Evolutionary conservation across 345 rosid species (phyloP).

Genomic region (Dipteronia sinensis): DNA sequence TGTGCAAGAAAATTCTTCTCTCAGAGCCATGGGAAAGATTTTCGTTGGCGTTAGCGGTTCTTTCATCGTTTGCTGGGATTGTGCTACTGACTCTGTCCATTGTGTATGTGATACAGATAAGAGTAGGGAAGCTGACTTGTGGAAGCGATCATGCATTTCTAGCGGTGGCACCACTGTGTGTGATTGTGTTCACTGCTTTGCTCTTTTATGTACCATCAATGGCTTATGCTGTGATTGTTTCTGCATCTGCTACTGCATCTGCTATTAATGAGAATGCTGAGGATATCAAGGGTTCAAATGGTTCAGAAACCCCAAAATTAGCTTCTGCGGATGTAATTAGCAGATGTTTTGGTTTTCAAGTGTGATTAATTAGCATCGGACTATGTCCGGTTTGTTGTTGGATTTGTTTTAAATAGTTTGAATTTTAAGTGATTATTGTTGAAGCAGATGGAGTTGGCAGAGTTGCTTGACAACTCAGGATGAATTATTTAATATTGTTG

Average conservation of each 20-base stretch:
- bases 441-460: too few relatives aligned
- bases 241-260: background rate
- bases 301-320: too few relatives aligned
- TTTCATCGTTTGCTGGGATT: slow-evolving; percentile 3
- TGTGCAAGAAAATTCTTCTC: slow-evolving; percentile 8
- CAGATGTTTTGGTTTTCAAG: too few relatives aligned
- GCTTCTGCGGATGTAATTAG: too few relatives aligned
- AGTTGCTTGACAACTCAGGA: too few relatives aligned
- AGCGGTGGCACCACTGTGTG: slow-evolving; percentile 22
- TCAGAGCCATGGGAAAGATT: slow-evolving; percentile 19
- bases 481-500: too few relatives aligned
- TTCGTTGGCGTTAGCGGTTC: slow-evolving; percentile 4
- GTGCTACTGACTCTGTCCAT: slow-evolving; percentile 24
- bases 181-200: slow-evolving; percentile 21
- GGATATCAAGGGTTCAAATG: too few relatives aligned
- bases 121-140: slow-evolving; percentile 31
- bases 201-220: slow-evolving; percentile 24
- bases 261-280: too few relatives aligned
- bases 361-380: too few relatives aligned
- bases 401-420: too few relatives aligned
- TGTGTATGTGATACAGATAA: slow-evolving; percentile 35
- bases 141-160: slow-evolving; percentile 17
- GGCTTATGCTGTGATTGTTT: slow-evolving; percentile 5
- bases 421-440: too few relatives aligned
- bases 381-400: too few relatives aligned